Evolutionary conservation across 2,329 filamentous ascomycete species (phyloP), one percentile per base, ranked within the genome.

Genomic region (Claviceps paspali): DNA sequence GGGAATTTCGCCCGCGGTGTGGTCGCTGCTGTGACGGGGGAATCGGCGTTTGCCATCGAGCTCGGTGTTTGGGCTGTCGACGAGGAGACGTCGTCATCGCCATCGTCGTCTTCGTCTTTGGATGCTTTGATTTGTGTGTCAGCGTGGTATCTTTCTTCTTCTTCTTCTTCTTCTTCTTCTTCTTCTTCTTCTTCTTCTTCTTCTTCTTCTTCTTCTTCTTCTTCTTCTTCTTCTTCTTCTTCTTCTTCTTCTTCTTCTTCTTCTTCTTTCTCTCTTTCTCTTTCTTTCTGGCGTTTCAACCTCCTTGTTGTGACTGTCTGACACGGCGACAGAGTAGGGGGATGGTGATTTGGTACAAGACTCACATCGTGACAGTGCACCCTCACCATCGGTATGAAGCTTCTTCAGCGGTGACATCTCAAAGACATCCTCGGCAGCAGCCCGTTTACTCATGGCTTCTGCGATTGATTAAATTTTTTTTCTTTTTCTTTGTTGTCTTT

Each of bases 1-100:
- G 78, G 79, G 43, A 73, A 76, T 40, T 68, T 73, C 40, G 61
- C 56, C 10, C 62, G 59, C 4, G 71, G 67, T 3, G 58, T 59
- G 1, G 58, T 59, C 3, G 50, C 53, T 18, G 49, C 51, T 1
- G 56, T 59, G 6, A 50, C 42, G 6, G 54, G 52, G 1, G 55
- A 55, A 5, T 52, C 55, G 27, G 42, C 46, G 11, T 56, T 52
- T n/a, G 45, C 45, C 12, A 40, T 45, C n/a, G 57, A 58, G 32
- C 40, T 49, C 7, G 56, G 57, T n/a, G 56, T 54, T 26, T 51
- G 48, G 8, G 47, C 45, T 9, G 51, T 22, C 51, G 15, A 49
- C 50, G 28, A 45, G n/a, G n/a, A 41, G 38, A 57, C 56, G 38
- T 60, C 58, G 26, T 60, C 54, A 14, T 29, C 47, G 37, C n/a